A percentile compares a stretch with the other conserved stretches of the same genome.
phyloP scores from a whole-genome alignment of 768 basidiomycete genomes.

The Ephemerocybe angulata region DNA sequence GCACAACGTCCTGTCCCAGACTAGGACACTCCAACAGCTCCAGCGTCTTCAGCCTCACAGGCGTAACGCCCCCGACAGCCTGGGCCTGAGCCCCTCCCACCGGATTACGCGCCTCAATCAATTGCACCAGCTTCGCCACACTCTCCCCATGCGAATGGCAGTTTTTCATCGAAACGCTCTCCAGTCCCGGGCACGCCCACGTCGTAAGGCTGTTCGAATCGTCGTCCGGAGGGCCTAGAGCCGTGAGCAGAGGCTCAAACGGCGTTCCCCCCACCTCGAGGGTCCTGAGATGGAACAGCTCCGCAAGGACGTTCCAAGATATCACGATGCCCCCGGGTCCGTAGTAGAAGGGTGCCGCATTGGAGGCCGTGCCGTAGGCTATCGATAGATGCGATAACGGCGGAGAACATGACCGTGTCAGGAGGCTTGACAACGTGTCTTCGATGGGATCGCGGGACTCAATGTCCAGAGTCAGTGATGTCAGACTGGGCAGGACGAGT shows the following conservation, averaged over 20 bases:
- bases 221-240: slow-evolving; percentile 59
- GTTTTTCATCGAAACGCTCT: slow-evolving; percentile 54
- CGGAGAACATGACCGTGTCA: slow-evolving; percentile 57
- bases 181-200: slow-evolving; percentile 66
- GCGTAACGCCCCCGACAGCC: slow-evolving; percentile 43
- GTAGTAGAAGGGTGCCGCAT: slow-evolving; percentile 50
- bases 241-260: slow-evolving; percentile 58
- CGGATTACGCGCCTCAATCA: slow-evolving; percentile 72
- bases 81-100: slow-evolving; percentile 30
- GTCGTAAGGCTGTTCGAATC: slow-evolving; percentile 39
- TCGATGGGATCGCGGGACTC: slow-evolving; percentile 75
- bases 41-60: slow-evolving; percentile 50
- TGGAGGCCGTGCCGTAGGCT: slow-evolving; percentile 45
- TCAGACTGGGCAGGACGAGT: slow-evolving; percentile 55
- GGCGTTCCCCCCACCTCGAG: slow-evolving; percentile 63
- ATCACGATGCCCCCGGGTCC: slow-evolving; percentile 54
- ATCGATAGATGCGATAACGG: slow-evolving; percentile 58
- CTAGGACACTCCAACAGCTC: slow-evolving; percentile 67
- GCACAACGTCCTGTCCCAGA: slow-evolving; percentile 64
- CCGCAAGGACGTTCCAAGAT: slow-evolving; percentile 59
- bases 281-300: slow-evolving; percentile 54
- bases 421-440: slow-evolving; percentile 60
- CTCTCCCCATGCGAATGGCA: slow-evolving; percentile 66
- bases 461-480: slow-evolving; percentile 62
- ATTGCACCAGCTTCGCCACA: slow-evolving; percentile 63